phyloP scores from a whole-genome alignment of 148 eudicot genomes.

The Cornus suecica region DNA sequence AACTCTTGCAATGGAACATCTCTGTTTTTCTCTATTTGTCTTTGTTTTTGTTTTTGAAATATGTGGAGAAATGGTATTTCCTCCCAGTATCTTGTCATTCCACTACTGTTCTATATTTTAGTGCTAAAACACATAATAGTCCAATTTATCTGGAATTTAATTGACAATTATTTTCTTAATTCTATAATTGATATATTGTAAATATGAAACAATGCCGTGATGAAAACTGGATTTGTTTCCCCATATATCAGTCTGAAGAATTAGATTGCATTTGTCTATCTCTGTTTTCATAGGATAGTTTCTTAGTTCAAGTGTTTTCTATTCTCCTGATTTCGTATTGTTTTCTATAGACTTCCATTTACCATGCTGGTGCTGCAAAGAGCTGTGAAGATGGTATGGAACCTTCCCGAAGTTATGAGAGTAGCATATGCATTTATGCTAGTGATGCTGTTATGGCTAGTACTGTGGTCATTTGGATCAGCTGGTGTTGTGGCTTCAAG shows the following conservation, averaged over 20 bases:
- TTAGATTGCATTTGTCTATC: not conserved
- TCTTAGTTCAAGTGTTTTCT: not conserved
- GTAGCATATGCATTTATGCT: slow-evolving; percentile 62
- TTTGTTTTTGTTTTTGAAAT: no score
- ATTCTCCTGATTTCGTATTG: slow-evolving; percentile 1
- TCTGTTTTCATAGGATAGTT: not conserved
- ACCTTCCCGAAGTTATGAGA: slow-evolving; percentile 81
- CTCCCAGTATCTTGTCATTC: no score
- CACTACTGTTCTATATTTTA: no score
- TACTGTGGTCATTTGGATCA: slow-evolving; percentile 88
- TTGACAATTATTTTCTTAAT: no score
- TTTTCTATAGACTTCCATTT: slow-evolving; percentile 64
- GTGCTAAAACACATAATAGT: no score
- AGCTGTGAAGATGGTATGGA: slow-evolving; percentile 94
- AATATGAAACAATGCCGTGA: not conserved
- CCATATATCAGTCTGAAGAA: not conserved
- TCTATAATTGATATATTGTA: no score
- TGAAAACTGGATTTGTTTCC: not conserved
- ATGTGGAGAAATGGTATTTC: no score
- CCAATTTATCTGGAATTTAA: not conserved
- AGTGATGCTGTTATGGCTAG: slow-evolving; percentile 82
- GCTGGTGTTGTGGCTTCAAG: slow-evolving; percentile 93
- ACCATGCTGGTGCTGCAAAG: slow-evolving; percentile 93
- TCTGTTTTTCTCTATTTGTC: not conserved
- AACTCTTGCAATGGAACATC: not conserved